Percentiles rank a stretch among this genome's conserved stretches.
These are phyloP conservation scores for Wickerhamomyces rabaulensis DNA, from an alignment of 805 yeast genomes.

Conservation along the genomic window DNA sequence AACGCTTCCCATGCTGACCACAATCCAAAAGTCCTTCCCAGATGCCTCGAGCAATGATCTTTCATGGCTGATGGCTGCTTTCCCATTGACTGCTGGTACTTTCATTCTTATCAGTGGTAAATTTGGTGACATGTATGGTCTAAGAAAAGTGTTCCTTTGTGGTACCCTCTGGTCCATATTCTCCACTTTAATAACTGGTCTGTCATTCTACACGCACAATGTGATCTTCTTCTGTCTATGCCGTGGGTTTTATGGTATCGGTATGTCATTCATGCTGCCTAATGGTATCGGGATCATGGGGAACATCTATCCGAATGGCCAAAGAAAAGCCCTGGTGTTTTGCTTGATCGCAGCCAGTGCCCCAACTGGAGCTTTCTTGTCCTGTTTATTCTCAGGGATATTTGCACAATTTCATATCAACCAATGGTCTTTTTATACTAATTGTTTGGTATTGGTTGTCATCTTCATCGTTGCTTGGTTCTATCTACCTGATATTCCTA, in stretches of 20 bases:
- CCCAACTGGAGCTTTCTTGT: slow-evolving; percentile 54
- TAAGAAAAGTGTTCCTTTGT: slow-evolving; percentile 43
- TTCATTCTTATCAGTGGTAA: slow-evolving; percentile 65
- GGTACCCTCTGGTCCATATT: slow-evolving; percentile 54
- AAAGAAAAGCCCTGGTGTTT: slow-evolving; percentile 46
- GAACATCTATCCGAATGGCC: slow-evolving; percentile 39
- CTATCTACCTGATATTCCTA: slow-evolving; percentile 28
- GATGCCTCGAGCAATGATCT: slow-evolving; percentile 28
- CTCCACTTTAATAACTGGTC: slow-evolving; percentile 59
- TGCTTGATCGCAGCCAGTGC: slow-evolving; percentile 55
- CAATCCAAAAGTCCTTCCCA: slow-evolving; percentile 27
- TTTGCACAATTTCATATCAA: slow-evolving; percentile 39
- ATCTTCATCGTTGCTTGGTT: slow-evolving; percentile 23
- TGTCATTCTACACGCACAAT: slow-evolving; percentile 45
- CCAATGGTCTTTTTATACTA: slow-evolving; percentile 46
- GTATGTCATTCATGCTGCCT: slow-evolving; percentile 53
- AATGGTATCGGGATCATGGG: slow-evolving; percentile 55
- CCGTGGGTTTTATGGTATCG: slow-evolving; percentile 60
- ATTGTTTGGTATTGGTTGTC: slow-evolving; percentile 26
- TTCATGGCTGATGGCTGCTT: slow-evolving; percentile 68
- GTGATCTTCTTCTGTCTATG: slow-evolving; percentile 45
- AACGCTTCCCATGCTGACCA: slow-evolving; percentile 31
- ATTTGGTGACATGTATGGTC: slow-evolving; percentile 68
- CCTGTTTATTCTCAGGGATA: slow-evolving; percentile 46
- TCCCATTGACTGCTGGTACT: slow-evolving; percentile 67